Conservation (phyloP, 345 rosid genomes). For the Theobroma cacao region DNA sequence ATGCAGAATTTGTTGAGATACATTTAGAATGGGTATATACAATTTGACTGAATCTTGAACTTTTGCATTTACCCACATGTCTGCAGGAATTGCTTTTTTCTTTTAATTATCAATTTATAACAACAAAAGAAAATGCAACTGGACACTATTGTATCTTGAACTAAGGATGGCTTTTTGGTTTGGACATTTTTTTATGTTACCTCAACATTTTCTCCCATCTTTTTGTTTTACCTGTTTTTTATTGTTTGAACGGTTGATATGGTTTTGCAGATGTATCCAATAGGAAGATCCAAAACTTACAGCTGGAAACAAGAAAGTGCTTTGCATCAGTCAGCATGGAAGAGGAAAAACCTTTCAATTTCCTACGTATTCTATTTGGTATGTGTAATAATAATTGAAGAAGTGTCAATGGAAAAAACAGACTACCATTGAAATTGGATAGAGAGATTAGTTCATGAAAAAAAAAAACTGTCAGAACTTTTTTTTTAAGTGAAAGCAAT, state of each 20-base stretch:
- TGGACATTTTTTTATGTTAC: not conserved
- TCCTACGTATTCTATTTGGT: constrained; percentile 70
- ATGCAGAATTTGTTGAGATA: not conserved
- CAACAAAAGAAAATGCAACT: not conserved
- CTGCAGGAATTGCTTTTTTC: not conserved
- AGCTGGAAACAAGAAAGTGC: constrained; percentile 40
- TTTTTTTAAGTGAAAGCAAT: not conserved
- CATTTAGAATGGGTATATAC: not conserved
- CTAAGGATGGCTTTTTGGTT: not conserved
- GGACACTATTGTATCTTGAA: not conserved
- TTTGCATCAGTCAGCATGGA: constrained; percentile 57
- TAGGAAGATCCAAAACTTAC: constrained; percentile 37
- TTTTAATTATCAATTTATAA: not conserved
- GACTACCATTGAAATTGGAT: not conserved
- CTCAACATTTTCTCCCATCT: not conserved
- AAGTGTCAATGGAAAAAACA: not conserved
- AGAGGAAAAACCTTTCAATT: constrained; percentile 71
- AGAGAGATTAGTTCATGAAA: not conserved
- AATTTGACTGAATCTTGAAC: not conserved
- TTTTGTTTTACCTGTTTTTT: constrained; percentile 7
- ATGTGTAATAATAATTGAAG: not conserved
- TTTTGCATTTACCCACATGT: not conserved
- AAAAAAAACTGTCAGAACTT: not conserved
- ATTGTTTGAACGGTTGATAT: constrained; percentile 24
- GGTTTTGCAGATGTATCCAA: constrained; percentile 42